Evolutionary conservation across 108 stramenopile genomes (phyloP), one percentile per base, ranked within the genome.

Genomic region (Skeletonema marinoi): DNA sequence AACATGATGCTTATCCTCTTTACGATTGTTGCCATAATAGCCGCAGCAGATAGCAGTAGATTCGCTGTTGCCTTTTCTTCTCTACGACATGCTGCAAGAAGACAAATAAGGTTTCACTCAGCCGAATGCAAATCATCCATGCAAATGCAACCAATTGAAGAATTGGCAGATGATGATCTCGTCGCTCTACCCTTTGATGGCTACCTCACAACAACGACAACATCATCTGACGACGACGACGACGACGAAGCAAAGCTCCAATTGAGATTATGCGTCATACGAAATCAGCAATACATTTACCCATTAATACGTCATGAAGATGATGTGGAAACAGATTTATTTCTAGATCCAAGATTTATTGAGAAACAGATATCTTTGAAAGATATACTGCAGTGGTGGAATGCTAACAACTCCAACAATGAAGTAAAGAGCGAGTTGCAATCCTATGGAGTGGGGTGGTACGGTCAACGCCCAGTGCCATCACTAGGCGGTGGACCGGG

Each of bases 381-480:
- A 32, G 19, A 19, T 36, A 36, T 63, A 21, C 16, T 60, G 59
- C 59, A 54, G 16, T 58, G 66, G 10, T 41, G 6, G 39, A 41
- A 25, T 25, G 25, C 25, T 25, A 25, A 25, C 25, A 0, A 25
- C 1, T 60, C 30, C 8, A 60, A n/a, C 59, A 66, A 2, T 10
- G 8, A 9, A 29, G 11, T 3, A 60, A 60, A 11, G 10, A 31
- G 59, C 10, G 16, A n/a, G 12, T 10, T 29, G 16, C 30, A 31
- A 12, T 60, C 11, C n/a, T 51, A 41, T 32, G 9, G 61, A 39
- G 89, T 88, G 72, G 89, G 89, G 0, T 90, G 80, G 75, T 90
- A 88, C 68, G 84, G 86, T 42, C 89, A 90, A 78, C 70, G 89
- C n/a, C 85, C 85, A 11, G 89, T 90, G 6, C 90, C 90, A 17